phyloP scores from a whole-genome alignment of 192 early-diverging fungal species.

The Funneliformis mosseae region DNA sequence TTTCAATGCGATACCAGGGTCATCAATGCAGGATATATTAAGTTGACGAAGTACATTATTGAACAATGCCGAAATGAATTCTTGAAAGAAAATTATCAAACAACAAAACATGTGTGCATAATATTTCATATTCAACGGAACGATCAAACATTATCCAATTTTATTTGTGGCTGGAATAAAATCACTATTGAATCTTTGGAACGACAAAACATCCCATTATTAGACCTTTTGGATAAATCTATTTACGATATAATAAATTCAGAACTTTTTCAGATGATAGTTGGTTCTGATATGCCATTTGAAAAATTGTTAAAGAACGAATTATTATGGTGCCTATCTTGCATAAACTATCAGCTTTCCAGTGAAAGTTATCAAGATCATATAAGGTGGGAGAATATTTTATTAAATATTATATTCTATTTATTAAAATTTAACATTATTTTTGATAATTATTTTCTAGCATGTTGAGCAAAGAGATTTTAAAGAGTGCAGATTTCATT shows the following conservation, averaged over 20 bases:
- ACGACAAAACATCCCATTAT: neutral
- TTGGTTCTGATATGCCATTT: neutral
- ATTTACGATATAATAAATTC: neutral
- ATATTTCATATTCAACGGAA: neutral
- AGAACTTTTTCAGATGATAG: neutral
- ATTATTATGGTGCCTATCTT: neutral
- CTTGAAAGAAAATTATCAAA: neutral
- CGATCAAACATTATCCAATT: neutral
- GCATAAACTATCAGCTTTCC: neutral
- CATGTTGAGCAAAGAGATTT: neutral
- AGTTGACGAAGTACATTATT: conserved; percentile 17
- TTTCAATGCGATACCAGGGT: conserved; percentile 16
- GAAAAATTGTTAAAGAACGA: neutral
- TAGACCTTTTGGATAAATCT: neutral
- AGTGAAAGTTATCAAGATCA: neutral
- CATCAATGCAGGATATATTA: conserved; percentile 1
- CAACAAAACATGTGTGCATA: neutral
- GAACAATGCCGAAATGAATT: conserved; percentile 18
- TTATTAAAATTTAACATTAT: neutral
- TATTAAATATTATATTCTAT: neutral
- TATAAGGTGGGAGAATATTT: neutral
- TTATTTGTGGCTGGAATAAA: neutral
- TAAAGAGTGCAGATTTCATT: neutral
- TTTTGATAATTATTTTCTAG: neutral
- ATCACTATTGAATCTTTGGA: neutral